Percentiles rank a stretch among this genome's conserved stretches.
phyloP scores from a whole-genome alignment of 495 filamentous ascomycete genomes.

The Neurospora cerealis region DNA sequence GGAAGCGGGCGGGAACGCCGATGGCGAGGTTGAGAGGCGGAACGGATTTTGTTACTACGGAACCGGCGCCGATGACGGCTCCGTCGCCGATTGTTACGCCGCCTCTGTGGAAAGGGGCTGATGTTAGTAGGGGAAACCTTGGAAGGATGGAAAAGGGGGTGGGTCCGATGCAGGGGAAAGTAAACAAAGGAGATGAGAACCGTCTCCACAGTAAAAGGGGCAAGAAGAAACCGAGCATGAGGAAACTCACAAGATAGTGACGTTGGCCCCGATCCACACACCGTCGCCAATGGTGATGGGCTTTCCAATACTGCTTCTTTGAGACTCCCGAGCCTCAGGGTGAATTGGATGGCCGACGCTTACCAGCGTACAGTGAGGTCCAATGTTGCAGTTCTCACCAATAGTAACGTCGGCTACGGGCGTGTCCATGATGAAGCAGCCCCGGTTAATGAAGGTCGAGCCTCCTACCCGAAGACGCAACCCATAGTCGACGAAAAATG shows the following conservation, averaged over 20 bases:
- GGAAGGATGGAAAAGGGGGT: neutral
- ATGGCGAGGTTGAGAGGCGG: constrained; percentile 15
- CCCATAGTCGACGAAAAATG: constrained; percentile 27
- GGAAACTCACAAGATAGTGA: constrained; percentile 22
- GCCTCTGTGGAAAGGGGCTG: constrained; percentile 10
- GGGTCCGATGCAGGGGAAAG: neutral
- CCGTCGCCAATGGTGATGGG: constrained; percentile 23
- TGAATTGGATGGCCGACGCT: constrained; percentile 18
- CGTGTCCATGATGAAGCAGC: constrained; percentile 29
- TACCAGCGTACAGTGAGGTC: constrained; percentile 23
- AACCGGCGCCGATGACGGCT: constrained; percentile 26
- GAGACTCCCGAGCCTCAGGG: constrained; percentile 15
- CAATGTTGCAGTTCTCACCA: constrained; percentile 24
- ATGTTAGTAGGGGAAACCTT: neutral
- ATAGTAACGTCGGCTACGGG: constrained; percentile 27
- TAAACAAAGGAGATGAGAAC: neutral
- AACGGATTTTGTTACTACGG: constrained; percentile 20
- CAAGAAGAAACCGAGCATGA: neutral
- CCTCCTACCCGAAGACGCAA: constrained; percentile 20
- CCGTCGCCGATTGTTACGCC: constrained; percentile 24
- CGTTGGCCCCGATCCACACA: constrained; percentile 52
- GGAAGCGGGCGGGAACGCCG: constrained; percentile 16
- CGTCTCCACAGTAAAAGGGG: neutral
- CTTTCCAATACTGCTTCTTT: constrained; percentile 22
- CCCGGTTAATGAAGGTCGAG: constrained; percentile 26